phyloP scores from a whole-genome alignment of 176 grass and related monocot genomes.

The Poa annua region DNA sequence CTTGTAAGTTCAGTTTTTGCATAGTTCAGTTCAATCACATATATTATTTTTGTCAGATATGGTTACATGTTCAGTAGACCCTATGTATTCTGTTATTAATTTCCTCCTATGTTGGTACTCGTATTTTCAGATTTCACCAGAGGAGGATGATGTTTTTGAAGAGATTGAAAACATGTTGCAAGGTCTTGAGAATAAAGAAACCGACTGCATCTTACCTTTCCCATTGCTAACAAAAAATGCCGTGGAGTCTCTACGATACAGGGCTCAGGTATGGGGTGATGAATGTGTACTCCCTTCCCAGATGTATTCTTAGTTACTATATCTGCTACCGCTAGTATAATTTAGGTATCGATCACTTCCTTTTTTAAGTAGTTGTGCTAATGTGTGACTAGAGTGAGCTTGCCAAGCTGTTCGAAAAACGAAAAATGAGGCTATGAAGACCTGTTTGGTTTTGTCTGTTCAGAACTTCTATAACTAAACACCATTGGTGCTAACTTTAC shows the following conservation, averaged over 20 bases:
- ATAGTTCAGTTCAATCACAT: constrained; percentile 25
- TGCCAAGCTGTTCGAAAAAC: too few species aligned
- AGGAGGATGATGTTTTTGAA: constrained; percentile 58
- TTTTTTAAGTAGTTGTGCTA: not conserved
- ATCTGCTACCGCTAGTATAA: constrained; percentile 38
- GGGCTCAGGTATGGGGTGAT: constrained; percentile 64
- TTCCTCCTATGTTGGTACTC: constrained; percentile 25
- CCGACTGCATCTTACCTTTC: constrained; percentile 67
- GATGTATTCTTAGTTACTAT: constrained; percentile 26
- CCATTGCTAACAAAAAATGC: constrained; percentile 79
- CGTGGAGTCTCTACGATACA: constrained; percentile 84
- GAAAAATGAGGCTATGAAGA: too few species aligned
- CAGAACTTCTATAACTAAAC: too few species aligned
- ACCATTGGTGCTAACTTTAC: too few species aligned
- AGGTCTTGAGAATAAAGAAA: constrained; percentile 59
- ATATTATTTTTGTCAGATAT: constrained; percentile 23
- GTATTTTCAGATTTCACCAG: constrained; percentile 62
- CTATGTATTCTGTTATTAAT: constrained; percentile 40
- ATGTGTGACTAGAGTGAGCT: too few species aligned
- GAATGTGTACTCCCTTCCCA: constrained; percentile 29
- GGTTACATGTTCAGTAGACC: not conserved
- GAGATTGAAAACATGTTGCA: constrained; percentile 68
- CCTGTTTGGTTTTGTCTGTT: too few species aligned
- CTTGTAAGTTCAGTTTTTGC: constrained; percentile 70
- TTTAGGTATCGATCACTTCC: constrained; percentile 13